Conservation (phyloP, 2,329 filamentous ascomycete species). For the Chaetothyriales sp. region DNA sequence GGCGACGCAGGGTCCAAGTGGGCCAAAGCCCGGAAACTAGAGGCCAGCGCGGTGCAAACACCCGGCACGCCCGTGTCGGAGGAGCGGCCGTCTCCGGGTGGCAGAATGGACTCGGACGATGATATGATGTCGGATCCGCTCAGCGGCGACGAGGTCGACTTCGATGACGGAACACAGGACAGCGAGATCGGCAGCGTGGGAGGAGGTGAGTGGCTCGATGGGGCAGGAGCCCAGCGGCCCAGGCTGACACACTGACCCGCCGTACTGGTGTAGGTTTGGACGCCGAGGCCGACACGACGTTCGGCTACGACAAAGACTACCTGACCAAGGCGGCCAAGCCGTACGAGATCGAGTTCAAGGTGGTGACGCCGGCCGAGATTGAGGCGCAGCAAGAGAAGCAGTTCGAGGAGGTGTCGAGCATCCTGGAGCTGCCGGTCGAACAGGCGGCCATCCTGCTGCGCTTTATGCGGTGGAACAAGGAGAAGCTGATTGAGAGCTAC, state of each 20-base stretch:
- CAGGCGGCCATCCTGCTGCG: slow-evolving; percentile 81
- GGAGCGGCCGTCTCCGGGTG: slow-evolving; percentile 30
- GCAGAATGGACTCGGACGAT: slow-evolving; percentile 82
- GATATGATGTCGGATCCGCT: slow-evolving; percentile 79
- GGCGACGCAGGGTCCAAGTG: slow-evolving; percentile 18
- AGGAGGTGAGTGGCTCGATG: slow-evolving; percentile 10
- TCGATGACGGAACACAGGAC: slow-evolving; percentile 52
- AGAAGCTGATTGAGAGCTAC: slow-evolving; percentile 84
- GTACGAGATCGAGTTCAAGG: slow-evolving; percentile 74
- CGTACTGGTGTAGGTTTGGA: slow-evolving; percentile 39
- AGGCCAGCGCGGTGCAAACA: slow-evolving; percentile 13
- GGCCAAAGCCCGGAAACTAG: slow-evolving; percentile 23
- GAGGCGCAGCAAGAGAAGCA: slow-evolving; percentile 73
- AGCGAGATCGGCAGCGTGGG: slow-evolving; percentile 46
- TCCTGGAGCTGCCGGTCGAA: slow-evolving; percentile 78
- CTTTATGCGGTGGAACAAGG: slow-evolving; percentile 90
- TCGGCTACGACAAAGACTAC: slow-evolving; percentile 56
- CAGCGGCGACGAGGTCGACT: slow-evolving; percentile 57
- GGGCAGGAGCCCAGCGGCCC: neutral
- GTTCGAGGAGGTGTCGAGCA: slow-evolving; percentile 79
- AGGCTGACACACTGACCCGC: slow-evolving; percentile 5
- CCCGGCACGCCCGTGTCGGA: slow-evolving; percentile 38
- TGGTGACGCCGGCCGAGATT: slow-evolving; percentile 68
- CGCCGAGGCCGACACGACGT: slow-evolving; percentile 45
- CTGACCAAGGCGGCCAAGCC: slow-evolving; percentile 57